These are phyloP conservation scores for Tulasnella sp. DNA, from an alignment of 768 basidiomycete genomes.

Conservation along the genomic window DNA sequence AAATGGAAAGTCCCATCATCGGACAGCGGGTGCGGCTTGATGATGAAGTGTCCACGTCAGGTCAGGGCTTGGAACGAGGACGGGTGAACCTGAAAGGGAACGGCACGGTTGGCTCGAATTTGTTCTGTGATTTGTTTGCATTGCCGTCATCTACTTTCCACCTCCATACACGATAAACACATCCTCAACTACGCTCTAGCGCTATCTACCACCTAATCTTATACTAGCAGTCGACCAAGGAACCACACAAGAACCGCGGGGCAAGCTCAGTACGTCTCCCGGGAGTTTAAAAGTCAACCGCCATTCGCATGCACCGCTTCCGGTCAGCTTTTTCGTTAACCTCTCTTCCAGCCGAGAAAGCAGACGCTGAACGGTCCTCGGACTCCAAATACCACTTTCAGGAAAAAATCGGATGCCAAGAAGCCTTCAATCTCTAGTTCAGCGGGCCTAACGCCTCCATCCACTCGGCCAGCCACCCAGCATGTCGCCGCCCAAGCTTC, in stretches of 20 bases:
- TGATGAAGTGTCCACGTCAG: background rate
- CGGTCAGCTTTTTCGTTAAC: slow-evolving; percentile 9
- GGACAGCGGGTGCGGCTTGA: background rate
- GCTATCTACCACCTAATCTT: background rate
- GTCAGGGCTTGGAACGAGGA: background rate
- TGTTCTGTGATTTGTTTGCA: slow-evolving; percentile 11
- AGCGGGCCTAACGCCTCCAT: background rate
- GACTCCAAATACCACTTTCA: slow-evolving; percentile 33
- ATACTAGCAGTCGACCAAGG: background rate
- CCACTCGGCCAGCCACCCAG: slow-evolving; percentile 33
- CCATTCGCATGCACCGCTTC: slow-evolving; percentile 21
- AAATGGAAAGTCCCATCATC: background rate
- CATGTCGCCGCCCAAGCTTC: slow-evolving; percentile 33
- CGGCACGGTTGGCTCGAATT: background rate
- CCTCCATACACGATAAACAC: background rate
- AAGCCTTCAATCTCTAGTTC: slow-evolving; percentile 32
- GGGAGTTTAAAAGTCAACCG: background rate
- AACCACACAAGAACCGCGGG: background rate
- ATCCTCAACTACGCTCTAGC: background rate
- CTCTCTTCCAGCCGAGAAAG: background rate
- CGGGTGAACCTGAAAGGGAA: background rate
- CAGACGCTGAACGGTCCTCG: background rate
- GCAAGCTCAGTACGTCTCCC: background rate
- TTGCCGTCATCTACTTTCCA: background rate
- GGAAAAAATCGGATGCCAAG: slow-evolving; percentile 75